Conservation (phyloP, 139 green algal species). For the Closterium sp. region DNA sequence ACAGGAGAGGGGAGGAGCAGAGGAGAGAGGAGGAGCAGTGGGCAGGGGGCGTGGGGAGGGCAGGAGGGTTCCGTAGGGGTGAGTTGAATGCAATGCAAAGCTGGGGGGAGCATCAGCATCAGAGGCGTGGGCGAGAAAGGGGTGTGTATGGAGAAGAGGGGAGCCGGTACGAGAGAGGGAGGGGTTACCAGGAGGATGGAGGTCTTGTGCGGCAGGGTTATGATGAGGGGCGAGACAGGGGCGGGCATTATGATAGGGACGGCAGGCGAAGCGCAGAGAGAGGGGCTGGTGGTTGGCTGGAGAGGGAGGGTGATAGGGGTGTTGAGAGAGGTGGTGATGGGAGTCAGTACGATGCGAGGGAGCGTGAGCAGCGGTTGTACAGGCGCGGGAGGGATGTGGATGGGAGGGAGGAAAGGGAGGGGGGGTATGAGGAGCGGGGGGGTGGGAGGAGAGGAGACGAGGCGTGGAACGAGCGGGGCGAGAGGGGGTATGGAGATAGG, state of each 20-base stretch:
- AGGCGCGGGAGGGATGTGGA: background rate
- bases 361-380: background rate
- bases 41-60: background rate
- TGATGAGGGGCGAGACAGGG: background rate
- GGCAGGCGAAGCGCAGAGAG: background rate
- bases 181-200: background rate
- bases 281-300: background rate
- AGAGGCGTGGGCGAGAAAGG: background rate
- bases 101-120: too few species aligned
- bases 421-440: too few species aligned
- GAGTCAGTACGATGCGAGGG: background rate
- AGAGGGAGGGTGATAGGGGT: background rate
- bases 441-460: background rate
- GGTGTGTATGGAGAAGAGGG: background rate
- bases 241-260: too few species aligned
- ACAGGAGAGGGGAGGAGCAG: too few species aligned
- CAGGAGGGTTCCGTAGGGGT: background rate
- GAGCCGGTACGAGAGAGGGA: background rate
- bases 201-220: too few species aligned
- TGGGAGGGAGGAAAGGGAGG: too few species aligned
- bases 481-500: background rate
- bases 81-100: too few species aligned
- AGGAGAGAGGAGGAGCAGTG: background rate
- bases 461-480: background rate
- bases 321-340: background rate